phyloP scores from a whole-genome alignment of 768 basidiomycete species.

The Porphyrellus cyaneotinctus region DNA sequence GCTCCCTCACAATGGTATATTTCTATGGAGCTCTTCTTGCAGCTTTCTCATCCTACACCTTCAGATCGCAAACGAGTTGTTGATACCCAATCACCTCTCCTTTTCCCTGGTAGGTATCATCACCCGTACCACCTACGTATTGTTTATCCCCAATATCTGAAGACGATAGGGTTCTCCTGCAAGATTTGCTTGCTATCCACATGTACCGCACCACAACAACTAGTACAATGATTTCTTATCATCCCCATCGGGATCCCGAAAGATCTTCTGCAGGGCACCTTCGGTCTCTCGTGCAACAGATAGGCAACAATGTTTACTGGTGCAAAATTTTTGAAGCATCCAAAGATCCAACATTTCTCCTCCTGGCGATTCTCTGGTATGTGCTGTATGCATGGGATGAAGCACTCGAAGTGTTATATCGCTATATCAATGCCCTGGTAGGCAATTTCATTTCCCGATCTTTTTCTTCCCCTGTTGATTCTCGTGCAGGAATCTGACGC shows the following conservation, averaged over 20 bases:
- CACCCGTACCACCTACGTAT: not conserved
- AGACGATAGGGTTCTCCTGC: slow-evolving; percentile 24
- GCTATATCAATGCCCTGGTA: slow-evolving; percentile 49
- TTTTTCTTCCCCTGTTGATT: not conserved
- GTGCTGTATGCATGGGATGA: slow-evolving; percentile 62
- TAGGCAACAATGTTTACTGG: slow-evolving; percentile 34
- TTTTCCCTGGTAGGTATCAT: slow-evolving; percentile 31
- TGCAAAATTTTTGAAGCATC: slow-evolving; percentile 22
- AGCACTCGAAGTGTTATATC: slow-evolving; percentile 47
- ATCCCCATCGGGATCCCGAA: slow-evolving; percentile 21
- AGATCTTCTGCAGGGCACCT: slow-evolving; percentile 29
- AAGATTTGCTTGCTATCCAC: slow-evolving; percentile 53
- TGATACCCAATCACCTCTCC: slow-evolving; percentile 50
- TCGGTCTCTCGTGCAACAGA: slow-evolving; percentile 26
- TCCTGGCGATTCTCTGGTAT: slow-evolving; percentile 57
- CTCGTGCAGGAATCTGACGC: slow-evolving; percentile 40
- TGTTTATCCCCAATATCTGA: not conserved
- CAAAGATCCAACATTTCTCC: slow-evolving; percentile 52
- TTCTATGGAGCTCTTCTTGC: not conserved
- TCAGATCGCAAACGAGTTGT: slow-evolving; percentile 34
- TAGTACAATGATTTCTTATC: slow-evolving; percentile 29
- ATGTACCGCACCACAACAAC: slow-evolving; percentile 38
- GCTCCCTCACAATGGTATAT: slow-evolving; percentile 17
- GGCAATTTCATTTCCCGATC: slow-evolving; percentile 3
- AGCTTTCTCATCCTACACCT: not conserved